phyloP scores from a whole-genome alignment of 2,329 filamentous ascomycete genomes.

The Curvularia eragrostidis region DNA sequence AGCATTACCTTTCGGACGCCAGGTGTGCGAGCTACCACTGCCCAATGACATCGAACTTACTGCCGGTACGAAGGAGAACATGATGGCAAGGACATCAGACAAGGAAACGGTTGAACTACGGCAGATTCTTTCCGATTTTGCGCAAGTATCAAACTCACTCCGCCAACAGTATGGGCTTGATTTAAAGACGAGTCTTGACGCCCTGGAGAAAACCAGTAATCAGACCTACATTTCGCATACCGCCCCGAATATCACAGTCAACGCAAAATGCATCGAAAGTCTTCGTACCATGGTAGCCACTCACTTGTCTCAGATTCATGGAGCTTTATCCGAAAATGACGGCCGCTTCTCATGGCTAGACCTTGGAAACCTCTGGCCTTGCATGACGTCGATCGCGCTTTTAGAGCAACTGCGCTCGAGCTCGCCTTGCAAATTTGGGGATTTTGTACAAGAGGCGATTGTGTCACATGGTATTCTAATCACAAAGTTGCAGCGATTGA shows the following conservation, averaged over 20 bases:
- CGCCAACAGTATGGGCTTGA: conserved; percentile 49
- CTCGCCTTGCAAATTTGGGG: conserved; percentile 34
- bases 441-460: conserved; percentile 49
- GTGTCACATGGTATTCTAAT: conserved; percentile 54
- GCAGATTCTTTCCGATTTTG: conserved; percentile 43
- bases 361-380: conserved; percentile 54
- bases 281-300: conserved; percentile 24
- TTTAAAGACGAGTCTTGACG: conserved; percentile 37
- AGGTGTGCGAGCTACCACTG: not conserved
- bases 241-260: conserved; percentile 8
- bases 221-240: conserved; percentile 15
- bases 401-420: conserved; percentile 57
- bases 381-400: conserved; percentile 50
- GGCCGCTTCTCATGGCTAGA: conserved; percentile 50
- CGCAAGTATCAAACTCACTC: conserved; percentile 40
- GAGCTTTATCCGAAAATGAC: conserved; percentile 25
- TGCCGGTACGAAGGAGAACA: conserved; percentile 2
- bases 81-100: conserved; percentile 2
- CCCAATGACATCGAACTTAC: not conserved
- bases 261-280: conserved; percentile 6
- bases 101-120: conserved; percentile 29
- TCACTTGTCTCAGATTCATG: conserved; percentile 17
- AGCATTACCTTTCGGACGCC: not conserved
- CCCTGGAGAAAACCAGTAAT: conserved; percentile 33
- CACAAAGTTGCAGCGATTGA: conserved; percentile 53